A percentile compares a stretch with the other conserved stretches of the same genome.
Evolutionary conservation across 164 flowering plant species (phyloP).

Genomic region (Stephania yunnanensis): DNA sequence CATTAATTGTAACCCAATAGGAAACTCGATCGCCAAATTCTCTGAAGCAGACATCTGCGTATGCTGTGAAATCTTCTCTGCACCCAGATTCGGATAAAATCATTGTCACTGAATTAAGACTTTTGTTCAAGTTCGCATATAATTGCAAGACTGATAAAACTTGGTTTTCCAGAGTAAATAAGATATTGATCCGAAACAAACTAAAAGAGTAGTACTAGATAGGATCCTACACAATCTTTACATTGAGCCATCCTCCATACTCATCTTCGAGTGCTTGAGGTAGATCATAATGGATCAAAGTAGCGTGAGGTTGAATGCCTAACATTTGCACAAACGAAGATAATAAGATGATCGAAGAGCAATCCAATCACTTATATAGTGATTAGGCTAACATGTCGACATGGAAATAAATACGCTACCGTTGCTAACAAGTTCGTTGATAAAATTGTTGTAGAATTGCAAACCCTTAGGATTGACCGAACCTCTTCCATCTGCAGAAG

Average conservation of each 20-base stretch:
- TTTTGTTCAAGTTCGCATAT: neutral
- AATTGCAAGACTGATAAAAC: neutral
- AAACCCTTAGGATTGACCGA: conserved; percentile 66
- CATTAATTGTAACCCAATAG: conserved; percentile 70
- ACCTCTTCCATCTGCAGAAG: conserved; percentile 62
- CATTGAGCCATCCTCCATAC: conserved; percentile 67
- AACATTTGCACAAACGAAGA: neutral
- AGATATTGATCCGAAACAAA: neutral
- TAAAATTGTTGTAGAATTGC: conserved; percentile 60
- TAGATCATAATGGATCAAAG: conserved; percentile 41
- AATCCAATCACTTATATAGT: neutral
- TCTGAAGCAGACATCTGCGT: conserved; percentile 65
- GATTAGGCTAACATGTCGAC: neutral
- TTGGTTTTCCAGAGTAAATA: neutral
- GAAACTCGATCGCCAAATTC: conserved; percentile 69
- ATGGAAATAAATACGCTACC: conserved; percentile 22
- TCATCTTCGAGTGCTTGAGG: conserved; percentile 82
- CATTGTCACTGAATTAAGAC: neutral
- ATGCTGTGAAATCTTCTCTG: conserved; percentile 59
- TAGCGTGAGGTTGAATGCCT: conserved; percentile 74
- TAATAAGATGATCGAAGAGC: neutral
- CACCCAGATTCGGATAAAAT: neutral
- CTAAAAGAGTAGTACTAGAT: neutral
- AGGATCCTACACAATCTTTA: conserved; percentile 41
- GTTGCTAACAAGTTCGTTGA: conserved; percentile 43